Conservation (phyloP, 1,139 yeast genomes). For the Diutina ranongensis region DNA sequence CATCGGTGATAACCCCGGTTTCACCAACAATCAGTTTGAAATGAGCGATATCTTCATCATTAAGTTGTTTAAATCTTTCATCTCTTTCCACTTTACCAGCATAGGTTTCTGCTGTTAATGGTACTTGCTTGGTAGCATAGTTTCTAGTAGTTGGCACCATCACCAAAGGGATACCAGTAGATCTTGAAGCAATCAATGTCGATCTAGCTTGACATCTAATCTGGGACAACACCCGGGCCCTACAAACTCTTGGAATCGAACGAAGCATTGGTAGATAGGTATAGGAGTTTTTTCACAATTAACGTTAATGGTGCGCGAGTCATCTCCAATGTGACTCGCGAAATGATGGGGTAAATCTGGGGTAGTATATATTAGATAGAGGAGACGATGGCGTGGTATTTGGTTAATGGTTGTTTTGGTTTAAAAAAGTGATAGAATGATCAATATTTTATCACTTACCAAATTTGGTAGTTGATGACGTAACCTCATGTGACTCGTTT, state of each 20-base stretch:
- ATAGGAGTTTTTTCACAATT: too few relatives aligned
- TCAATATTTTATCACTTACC: too few relatives aligned
- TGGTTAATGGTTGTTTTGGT: too few relatives aligned
- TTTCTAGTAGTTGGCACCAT: not conserved
- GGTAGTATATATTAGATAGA: too few relatives aligned
- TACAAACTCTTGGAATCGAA: not conserved
- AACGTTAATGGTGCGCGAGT: too few relatives aligned
- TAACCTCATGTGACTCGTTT: too few relatives aligned
- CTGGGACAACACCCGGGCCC: not conserved
- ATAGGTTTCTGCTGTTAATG: constrained; percentile 54
- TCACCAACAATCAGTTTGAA: constrained; percentile 49
- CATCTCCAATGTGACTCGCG: not conserved
- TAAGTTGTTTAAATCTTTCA: constrained; percentile 33
- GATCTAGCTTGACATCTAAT: too few relatives aligned
- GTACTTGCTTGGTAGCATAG: constrained; percentile 23
- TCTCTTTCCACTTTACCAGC: constrained; percentile 40
- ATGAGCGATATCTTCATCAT: constrained; percentile 43
- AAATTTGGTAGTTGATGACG: too few relatives aligned
- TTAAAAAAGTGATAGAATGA: too few relatives aligned
- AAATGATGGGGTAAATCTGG: not conserved
- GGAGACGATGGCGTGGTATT: too few relatives aligned
- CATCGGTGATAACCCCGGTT: constrained; percentile 37
- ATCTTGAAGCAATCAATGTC: too few relatives aligned
- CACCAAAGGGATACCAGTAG: not conserved
- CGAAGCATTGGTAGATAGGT: not conserved